A percentile compares a stretch with the other conserved stretches of the same genome.
Conservation (phyloP, 768 basidiomycete species). For the Suillus tomentosus region DNA sequence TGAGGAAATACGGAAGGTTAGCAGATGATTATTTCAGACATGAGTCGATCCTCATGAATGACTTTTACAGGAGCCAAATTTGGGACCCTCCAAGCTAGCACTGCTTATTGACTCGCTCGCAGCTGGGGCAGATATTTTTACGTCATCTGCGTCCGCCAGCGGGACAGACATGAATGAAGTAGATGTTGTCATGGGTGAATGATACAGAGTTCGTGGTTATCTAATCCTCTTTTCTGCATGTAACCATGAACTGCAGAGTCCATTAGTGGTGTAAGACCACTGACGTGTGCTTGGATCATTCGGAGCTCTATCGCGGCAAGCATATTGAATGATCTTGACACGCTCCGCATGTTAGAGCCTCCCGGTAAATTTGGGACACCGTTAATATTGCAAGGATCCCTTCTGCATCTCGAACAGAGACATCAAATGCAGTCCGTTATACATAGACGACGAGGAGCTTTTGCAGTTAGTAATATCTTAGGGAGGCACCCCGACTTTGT, state of each 20-base stretch:
- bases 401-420: neutral
- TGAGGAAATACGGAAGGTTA: constrained; percentile 80
- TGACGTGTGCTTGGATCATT: neutral
- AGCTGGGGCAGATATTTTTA: constrained; percentile 74
- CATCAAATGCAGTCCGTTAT: neutral
- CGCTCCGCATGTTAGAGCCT: neutral
- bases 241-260: neutral
- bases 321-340: neutral
- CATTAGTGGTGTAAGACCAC: neutral
- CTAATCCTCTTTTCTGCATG: neutral
- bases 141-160: constrained; percentile 39
- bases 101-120: constrained; percentile 83
- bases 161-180: constrained; percentile 59
- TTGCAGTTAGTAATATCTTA: neutral
- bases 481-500: neutral
- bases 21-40: constrained; percentile 24
- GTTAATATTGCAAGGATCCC: neutral
- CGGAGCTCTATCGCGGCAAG: too few relatives aligned
- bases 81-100: constrained; percentile 66
- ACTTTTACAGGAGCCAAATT: constrained; percentile 56
- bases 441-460: neutral
- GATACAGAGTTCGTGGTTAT: neutral
- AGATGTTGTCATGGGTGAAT: constrained; percentile 63
- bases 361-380: neutral
- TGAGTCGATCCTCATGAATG: constrained; percentile 21